Conservation (phyloP, 805 yeast genomes). For the Kuraishia piskuri region DNA sequence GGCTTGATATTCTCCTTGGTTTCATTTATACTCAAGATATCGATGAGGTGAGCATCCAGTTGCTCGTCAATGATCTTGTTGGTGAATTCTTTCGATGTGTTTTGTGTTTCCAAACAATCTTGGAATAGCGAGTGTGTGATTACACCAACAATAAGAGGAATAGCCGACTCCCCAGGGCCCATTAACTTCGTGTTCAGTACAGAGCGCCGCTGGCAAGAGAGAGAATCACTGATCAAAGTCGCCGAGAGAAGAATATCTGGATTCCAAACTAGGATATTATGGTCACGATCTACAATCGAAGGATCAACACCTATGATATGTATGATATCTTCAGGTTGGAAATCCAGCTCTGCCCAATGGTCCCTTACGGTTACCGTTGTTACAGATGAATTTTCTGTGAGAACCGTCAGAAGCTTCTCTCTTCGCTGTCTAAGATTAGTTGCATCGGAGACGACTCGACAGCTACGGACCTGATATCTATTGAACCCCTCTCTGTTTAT, state of each 20-base stretch:
- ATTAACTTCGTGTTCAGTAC: constrained; percentile 48
- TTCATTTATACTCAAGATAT: constrained; percentile 48
- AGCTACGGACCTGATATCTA: constrained; percentile 34
- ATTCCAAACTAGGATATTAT: constrained; percentile 63
- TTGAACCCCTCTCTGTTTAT: constrained; percentile 36
- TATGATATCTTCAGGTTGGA: constrained; percentile 44
- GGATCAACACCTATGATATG: constrained; percentile 48
- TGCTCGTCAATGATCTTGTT: constrained; percentile 19
- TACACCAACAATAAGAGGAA: constrained; percentile 72
- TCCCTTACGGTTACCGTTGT: constrained; percentile 49
- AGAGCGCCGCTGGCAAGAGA: constrained; percentile 65
- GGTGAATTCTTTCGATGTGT: constrained; percentile 31
- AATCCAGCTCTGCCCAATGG: constrained; percentile 46
- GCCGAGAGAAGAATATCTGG: constrained; percentile 83
- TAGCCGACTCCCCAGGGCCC: constrained; percentile 53
- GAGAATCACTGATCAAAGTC: constrained; percentile 70
- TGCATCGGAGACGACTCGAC: constrained; percentile 24
- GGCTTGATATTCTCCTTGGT: constrained; percentile 33
- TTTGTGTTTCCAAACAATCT: constrained; percentile 32
- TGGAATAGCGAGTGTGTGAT: constrained; percentile 76
- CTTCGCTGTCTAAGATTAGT: constrained; percentile 20
- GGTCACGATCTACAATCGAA: constrained; percentile 41
- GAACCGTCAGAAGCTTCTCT: constrained; percentile 50
- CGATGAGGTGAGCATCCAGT: constrained; percentile 18
- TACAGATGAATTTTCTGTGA: constrained; percentile 22